Evolutionary conservation across 2,329 filamentous ascomycete genomes (phyloP).

Genomic region (Allantophomopsis lycopodina): DNA sequence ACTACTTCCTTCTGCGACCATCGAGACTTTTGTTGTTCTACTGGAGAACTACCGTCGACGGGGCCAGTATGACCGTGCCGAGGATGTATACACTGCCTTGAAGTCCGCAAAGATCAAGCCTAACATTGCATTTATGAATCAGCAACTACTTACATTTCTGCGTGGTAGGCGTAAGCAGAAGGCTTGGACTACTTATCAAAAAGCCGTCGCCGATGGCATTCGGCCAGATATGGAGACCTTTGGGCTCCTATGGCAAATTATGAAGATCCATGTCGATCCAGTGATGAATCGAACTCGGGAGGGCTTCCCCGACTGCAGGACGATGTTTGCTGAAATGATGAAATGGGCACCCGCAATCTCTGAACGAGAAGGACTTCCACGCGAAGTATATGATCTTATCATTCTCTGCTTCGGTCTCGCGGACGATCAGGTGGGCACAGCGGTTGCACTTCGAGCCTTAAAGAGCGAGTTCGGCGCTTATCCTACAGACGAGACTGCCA

Average conservation of each 20-base stretch:
- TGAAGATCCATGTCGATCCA: slow-evolving; percentile 12
- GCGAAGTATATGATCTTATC: slow-evolving; percentile 35
- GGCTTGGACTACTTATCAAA: slow-evolving; percentile 12
- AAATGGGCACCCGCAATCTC: slow-evolving; percentile 22
- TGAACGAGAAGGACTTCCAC: slow-evolving; percentile 24
- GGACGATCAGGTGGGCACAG: slow-evolving; percentile 30
- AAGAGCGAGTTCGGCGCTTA: slow-evolving; percentile 25
- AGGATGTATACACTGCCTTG: slow-evolving; percentile 48
- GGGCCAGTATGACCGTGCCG: slow-evolving; percentile 40
- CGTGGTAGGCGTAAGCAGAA: slow-evolving; percentile 7
- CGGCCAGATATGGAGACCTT: slow-evolving; percentile 16
- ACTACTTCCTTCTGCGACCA: slow-evolving; percentile 44
- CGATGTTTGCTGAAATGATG: slow-evolving; percentile 32
- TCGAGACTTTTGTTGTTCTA: slow-evolving; percentile 68
- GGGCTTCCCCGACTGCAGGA: slow-evolving; percentile 5
- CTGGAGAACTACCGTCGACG: slow-evolving; percentile 58
- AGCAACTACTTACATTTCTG: slow-evolving; percentile 41
- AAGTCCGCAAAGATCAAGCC: slow-evolving; percentile 48
- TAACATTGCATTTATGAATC: slow-evolving; percentile 68
- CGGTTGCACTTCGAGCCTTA: slow-evolving; percentile 32
- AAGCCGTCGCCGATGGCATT: slow-evolving; percentile 7
- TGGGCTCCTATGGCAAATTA: slow-evolving; percentile 13
- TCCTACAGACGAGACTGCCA: slow-evolving; percentile 30
- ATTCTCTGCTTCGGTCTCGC: slow-evolving; percentile 34
- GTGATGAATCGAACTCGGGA: slow-evolving; percentile 2